Percentiles rank a stretch among this genome's conserved stretches.
Conservation (phyloP, 352 stramenopile species). For the Phytophthora tentaculata region DNA sequence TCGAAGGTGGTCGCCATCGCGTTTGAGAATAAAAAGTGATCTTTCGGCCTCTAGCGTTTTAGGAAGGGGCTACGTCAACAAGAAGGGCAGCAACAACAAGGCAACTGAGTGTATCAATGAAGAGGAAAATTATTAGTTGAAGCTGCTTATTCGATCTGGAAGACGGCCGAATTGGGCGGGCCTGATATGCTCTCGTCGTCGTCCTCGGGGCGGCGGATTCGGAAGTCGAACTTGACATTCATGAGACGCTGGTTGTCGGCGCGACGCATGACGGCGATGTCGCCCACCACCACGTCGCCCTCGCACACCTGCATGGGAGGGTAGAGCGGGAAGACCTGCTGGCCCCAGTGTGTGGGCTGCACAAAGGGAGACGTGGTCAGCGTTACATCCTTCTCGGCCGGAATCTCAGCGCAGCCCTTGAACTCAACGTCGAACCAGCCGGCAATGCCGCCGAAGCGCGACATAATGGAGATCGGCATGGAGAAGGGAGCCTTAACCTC, state of each 20-base stretch:
- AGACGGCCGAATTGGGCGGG: slow-evolving; percentile 64
- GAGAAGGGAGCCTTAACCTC: slow-evolving; percentile 69
- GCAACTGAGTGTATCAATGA: slow-evolving; percentile 23
- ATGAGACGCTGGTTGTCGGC: slow-evolving; percentile 89
- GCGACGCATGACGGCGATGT: slow-evolving; percentile 78
- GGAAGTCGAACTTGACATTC: slow-evolving; percentile 90
- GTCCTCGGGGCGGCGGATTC: slow-evolving; percentile 71
- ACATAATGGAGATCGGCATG: slow-evolving; percentile 89
- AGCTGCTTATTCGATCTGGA: slow-evolving; percentile 86
- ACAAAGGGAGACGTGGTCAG: slow-evolving; percentile 93
- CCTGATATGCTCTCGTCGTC: slow-evolving; percentile 47
- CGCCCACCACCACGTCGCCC: slow-evolving; percentile 73
- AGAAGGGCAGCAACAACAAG: too few species aligned
- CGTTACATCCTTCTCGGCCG: slow-evolving; percentile 78
- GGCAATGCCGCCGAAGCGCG: slow-evolving; percentile 94
- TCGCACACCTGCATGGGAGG: slow-evolving; percentile 85
- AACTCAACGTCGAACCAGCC: slow-evolving; percentile 99
- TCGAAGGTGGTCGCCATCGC: slow-evolving; percentile 50
- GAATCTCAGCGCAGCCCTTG: slow-evolving; percentile 85
- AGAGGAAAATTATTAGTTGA: slow-evolving; percentile 41
- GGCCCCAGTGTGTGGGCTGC: slow-evolving; percentile 89
- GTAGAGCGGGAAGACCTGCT: slow-evolving; percentile 88
- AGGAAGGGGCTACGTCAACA: background rate
- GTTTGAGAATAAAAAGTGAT: slow-evolving; percentile 22
- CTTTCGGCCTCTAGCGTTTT: slow-evolving; percentile 13